Conservation (phyloP, 2,329 filamentous ascomycete species). For the Aureobasidium sp. region DNA sequence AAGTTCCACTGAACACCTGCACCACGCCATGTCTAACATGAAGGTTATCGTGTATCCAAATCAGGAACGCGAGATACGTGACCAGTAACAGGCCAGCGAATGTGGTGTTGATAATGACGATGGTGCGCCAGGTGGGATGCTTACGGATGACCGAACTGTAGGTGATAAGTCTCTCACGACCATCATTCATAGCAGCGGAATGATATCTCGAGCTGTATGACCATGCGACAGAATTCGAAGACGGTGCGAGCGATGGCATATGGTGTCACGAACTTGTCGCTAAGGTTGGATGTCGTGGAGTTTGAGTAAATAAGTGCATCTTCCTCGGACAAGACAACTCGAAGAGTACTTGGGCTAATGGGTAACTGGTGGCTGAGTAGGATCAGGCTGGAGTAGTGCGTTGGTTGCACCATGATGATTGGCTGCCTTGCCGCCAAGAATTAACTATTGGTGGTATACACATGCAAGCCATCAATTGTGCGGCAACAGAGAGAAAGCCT, state of each 20-base stretch:
- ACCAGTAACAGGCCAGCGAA: neutral
- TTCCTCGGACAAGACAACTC: neutral
- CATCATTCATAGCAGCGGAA: neutral
- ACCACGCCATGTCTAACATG: neutral
- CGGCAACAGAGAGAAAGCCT: neutral
- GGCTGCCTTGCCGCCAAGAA: conserved; percentile 2
- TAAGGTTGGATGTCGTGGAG: neutral
- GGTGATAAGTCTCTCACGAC: neutral
- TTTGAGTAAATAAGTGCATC: neutral
- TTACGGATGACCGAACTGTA: neutral
- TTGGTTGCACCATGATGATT: neutral
- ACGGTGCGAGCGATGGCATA: neutral
- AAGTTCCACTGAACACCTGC: neutral
- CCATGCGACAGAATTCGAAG: neutral
- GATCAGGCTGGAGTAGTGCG: neutral
- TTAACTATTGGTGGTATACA: neutral
- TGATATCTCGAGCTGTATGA: neutral
- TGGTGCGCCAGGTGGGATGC: neutral
- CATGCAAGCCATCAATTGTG: neutral
- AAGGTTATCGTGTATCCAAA: neutral
- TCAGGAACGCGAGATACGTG: neutral
- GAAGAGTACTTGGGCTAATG: neutral
- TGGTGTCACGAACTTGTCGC: neutral
- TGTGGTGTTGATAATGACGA: neutral
- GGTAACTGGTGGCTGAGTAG: neutral